Base-by-base conservation (phyloP, 768 basidiomycete genomes). In the Lactarius akahatsu region DNA sequence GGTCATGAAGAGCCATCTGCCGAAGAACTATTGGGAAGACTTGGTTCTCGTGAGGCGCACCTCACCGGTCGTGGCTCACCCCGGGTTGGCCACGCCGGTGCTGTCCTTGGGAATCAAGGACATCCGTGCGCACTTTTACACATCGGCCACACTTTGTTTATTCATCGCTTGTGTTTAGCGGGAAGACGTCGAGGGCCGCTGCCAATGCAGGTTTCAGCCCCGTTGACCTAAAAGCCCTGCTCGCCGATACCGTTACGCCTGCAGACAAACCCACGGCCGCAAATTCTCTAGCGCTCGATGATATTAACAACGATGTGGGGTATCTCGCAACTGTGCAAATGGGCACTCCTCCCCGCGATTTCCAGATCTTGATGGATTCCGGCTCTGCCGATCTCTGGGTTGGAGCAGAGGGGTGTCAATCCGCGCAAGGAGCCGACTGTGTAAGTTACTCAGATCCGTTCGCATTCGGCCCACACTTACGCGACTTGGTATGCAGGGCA, bases 271-370 rank as follows among this genome's bases (percentile, higher is more conserved):
- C 84, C 30, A 76, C 81, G 23, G 73, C 78, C 18, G 74, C 72
- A 68, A 78, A 88, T 72, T 84, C 89, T 45, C 78, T 92, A 47
- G 89, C 87, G 8, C 79, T 92, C 61, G 81, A 85, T 72, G 91
- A 92, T 63, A 85, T 91, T 84, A 79, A 77, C 9, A 71, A 83
- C 61, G 86, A 89, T 70, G 76, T 84, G 56, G 84, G 82, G 69
- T 89, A 83, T 74, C 71, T 82, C 40, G 77, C 77, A 4, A 75
- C 76, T 34, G 68, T 83, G 26, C 78, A 81, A 69, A 74, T 81
- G 50, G 82, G 82, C 45, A 81, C 79, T 4, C 80, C 81, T 23
- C 76, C 80, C 7, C 72, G 70, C n/a, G 72, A 78, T 58, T 83
- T 80, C 75, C 71, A 75, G 38, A 57, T 83, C 52, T 73, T 83